Conservation (phyloP, 225 moss, liverwort and hornwort species). For the Pseudisothecium myosuroides region DNA sequence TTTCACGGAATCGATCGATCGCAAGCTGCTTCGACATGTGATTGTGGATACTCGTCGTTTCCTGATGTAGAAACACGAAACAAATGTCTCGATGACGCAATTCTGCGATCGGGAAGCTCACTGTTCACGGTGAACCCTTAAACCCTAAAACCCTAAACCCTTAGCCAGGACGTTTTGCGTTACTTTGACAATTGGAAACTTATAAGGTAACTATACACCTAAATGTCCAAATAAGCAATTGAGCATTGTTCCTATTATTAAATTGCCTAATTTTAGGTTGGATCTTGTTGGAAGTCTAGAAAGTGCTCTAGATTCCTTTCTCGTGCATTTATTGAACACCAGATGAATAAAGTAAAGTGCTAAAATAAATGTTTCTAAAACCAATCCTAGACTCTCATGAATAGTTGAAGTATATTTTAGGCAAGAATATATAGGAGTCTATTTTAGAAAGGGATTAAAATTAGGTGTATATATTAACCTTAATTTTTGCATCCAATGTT, state of each 20-base stretch:
- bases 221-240: neutral
- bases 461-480: too few relatives aligned
- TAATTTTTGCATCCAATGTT: neutral
- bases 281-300: neutral
- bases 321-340: rapidly evolving
- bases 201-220: neutral
- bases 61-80: neutral
- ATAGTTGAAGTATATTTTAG: neutral
- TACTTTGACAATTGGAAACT: neutral
- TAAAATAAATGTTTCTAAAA: neutral
- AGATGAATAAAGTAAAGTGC: neutral
- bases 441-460: neutral
- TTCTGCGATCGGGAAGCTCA: neutral
- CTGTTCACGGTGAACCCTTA: neutral
- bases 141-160: neutral
- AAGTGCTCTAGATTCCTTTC: neutral
- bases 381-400: rapidly evolving
- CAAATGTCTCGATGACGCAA: neutral
- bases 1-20: neutral
- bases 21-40: neutral
- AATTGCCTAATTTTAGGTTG: neutral
- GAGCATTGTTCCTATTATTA: neutral
- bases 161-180: neutral
- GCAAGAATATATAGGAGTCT: neutral
- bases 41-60: neutral